phyloP scores from a whole-genome alignment of 179 eudicot species.

The Patellifolia procumbens region DNA sequence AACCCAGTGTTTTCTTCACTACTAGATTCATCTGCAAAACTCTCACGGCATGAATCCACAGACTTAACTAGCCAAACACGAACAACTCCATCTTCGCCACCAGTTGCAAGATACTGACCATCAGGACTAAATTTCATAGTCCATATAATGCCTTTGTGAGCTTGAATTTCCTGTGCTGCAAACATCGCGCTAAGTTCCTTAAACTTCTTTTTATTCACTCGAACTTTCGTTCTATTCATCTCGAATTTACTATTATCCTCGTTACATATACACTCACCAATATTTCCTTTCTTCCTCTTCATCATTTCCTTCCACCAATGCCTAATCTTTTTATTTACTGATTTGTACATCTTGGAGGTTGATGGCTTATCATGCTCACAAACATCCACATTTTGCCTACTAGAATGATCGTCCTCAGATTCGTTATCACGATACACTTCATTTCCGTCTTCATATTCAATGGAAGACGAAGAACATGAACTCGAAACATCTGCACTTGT shows the following conservation, averaged over 20 bases:
- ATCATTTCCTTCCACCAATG: slow-evolving; percentile 55
- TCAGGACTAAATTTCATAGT: slow-evolving; percentile 78
- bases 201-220: slow-evolving; percentile 44
- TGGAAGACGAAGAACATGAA: slow-evolving; percentile 24
- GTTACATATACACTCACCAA: slow-evolving; percentile 8
- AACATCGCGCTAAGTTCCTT: slow-evolving; percentile 57
- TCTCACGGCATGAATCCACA: slow-evolving; percentile 29
- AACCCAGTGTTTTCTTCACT: slow-evolving; percentile 17
- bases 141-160: slow-evolving; percentile 68
- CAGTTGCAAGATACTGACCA: slow-evolving; percentile 73
- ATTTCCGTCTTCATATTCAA: slow-evolving; percentile 31
- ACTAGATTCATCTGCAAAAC: slow-evolving; percentile 2
- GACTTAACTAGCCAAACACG: slow-evolving; percentile 60
- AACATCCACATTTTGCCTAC: slow-evolving; percentile 5
- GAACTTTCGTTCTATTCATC: slow-evolving; percentile 39
- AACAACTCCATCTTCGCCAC: slow-evolving; percentile 80
- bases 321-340: slow-evolving; percentile 34
- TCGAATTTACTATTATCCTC: slow-evolving; percentile 14
- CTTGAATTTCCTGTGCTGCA: slow-evolving; percentile 57
- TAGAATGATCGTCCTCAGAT: slow-evolving; percentile 23
- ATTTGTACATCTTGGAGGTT: slow-evolving; percentile 3
- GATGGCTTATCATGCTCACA: slow-evolving; percentile 19
- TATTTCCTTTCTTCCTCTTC: slow-evolving; percentile 29
- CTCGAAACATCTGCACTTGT: slow-evolving; percentile 36
- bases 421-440: slow-evolving; percentile 41